Percentiles rank a stretch among this genome's conserved stretches.
Conservation (phyloP, 257 asterid species). For the Lycium barbarum region DNA sequence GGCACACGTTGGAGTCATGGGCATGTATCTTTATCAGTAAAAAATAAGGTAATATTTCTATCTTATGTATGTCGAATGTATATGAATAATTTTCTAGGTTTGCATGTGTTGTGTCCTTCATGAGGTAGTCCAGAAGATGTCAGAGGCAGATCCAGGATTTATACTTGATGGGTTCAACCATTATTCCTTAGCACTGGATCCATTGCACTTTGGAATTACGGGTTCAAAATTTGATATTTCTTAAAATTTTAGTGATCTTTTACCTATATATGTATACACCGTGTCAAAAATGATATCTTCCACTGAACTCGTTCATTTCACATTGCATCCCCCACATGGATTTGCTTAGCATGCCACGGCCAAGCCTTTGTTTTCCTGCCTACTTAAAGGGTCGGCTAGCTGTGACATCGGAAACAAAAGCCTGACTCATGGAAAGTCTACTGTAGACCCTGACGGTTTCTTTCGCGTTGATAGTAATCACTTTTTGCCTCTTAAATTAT, state of each 20-base stretch:
- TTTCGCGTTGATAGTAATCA: constrained; percentile 4
- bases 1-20: constrained; percentile 99
- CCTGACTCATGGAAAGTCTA: not conserved
- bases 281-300: not conserved
- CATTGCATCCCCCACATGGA: not conserved
- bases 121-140: not conserved
- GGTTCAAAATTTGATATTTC: not conserved
- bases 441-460: constrained; percentile 11
- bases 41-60: constrained; percentile 58
- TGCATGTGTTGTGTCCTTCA: constrained; percentile 29
- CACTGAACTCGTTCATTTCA: not conserved
- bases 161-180: constrained; percentile 8
- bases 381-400: not conserved
- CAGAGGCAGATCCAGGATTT: not conserved
- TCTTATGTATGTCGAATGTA: constrained; percentile 6
- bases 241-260: constrained; percentile 3
- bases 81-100: not conserved
- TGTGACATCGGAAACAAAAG: constrained; percentile 7
- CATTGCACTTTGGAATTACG: not conserved
- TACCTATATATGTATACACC: not conserved
- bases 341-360: constrained; percentile 16
- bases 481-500: constrained; percentile 16
- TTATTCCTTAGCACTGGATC: constrained; percentile 19
- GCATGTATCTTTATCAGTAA: constrained; percentile 68
- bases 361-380: constrained; percentile 18